phyloP scores from a whole-genome alignment of 371 early-diverging fungal genomes.

The Lichtheimia ramosa region DNA sequence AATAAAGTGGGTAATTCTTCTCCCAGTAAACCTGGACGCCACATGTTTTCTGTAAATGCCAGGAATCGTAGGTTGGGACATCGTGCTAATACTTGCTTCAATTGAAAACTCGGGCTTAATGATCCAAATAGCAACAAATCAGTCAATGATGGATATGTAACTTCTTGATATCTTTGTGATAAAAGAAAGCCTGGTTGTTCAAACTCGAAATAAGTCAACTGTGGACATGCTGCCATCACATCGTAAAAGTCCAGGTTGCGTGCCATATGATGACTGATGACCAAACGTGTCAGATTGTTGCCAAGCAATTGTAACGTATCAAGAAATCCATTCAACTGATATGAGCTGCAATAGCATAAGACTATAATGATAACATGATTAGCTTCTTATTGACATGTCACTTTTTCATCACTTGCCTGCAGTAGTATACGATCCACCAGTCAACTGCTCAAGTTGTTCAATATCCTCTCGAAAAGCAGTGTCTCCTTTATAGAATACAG shows the following conservation, averaged over 20 bases:
- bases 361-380: background rate
- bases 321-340: slow-evolving; percentile 1
- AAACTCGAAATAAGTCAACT: background rate
- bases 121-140: background rate
- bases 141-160: background rate
- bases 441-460: background rate
- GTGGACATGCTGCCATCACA: slow-evolving; percentile 7
- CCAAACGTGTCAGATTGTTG: background rate
- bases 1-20: no score
- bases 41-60: background rate
- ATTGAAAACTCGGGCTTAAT: background rate
- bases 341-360: background rate
- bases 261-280: background rate
- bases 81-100: background rate
- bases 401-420: background rate
- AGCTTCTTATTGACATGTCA: background rate
- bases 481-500: background rate
- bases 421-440: background rate
- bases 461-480: background rate
- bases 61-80: background rate
- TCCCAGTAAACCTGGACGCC: background rate
- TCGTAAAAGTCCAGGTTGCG: background rate
- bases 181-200: background rate
- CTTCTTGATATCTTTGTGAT: background rate
- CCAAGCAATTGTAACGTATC: background rate